A percentile compares a stretch with the other conserved stretches of the same genome.
These are phyloP conservation scores for Rhizophora mangle DNA, from an alignment of 345 rosid species.

Conservation along the genomic window DNA sequence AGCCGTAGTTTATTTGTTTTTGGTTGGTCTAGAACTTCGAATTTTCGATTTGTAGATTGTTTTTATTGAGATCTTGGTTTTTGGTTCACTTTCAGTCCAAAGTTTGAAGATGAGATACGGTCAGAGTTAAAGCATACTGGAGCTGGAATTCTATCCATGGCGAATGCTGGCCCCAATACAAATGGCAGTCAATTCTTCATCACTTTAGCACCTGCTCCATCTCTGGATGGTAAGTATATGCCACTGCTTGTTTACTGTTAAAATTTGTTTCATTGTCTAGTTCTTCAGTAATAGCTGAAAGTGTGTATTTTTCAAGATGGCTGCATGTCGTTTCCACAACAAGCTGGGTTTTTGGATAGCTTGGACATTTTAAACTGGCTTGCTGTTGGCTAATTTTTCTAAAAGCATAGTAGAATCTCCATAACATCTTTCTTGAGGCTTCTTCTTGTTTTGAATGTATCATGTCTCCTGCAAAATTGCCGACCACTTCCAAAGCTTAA, in stretches of 20 bases:
- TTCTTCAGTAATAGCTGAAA: background rate
- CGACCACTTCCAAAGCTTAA: no score
- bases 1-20: no score
- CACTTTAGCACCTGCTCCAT: constrained; percentile 76
- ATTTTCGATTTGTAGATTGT: background rate
- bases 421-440: no score
- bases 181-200: constrained; percentile 95
- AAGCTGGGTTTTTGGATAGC: no score
- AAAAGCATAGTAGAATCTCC: no score
- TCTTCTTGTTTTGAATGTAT: no score
- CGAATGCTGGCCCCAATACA: constrained; percentile 93
- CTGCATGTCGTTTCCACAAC: no score
- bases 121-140: constrained; percentile 91
- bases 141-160: constrained; percentile 93
- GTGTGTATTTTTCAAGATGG: background rate
- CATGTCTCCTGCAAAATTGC: no score
- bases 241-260: background rate
- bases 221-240: constrained; percentile 68
- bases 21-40: no score
- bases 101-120: constrained; percentile 85
- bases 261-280: background rate
- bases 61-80: background rate
- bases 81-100: constrained; percentile 35
- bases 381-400: no score
- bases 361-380: no score